Conservation (phyloP, 1,139 yeast genomes). For the Williopsis jadinii region DNA sequence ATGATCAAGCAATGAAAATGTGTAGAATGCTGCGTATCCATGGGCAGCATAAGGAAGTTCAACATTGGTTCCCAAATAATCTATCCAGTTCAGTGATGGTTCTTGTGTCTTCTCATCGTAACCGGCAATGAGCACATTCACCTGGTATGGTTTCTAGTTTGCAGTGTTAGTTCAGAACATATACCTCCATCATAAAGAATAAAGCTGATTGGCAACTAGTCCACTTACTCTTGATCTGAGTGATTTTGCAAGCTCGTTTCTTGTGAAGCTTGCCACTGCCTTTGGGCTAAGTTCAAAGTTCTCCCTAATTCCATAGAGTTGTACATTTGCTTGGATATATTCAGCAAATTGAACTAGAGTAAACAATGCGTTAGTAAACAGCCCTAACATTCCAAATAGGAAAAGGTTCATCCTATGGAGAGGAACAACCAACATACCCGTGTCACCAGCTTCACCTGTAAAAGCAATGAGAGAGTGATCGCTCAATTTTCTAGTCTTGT, state of each 20-base stretch:
- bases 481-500: conserved; percentile 75
- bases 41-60: conserved; percentile 94
- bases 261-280: conserved; percentile 83
- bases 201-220: too few species aligned
- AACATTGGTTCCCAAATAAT: conserved; percentile 87
- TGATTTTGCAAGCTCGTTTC: conserved; percentile 83
- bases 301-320: conserved; percentile 82
- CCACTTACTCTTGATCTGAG: conserved; percentile 61
- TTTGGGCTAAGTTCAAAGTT: conserved; percentile 72
- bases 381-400: too few species aligned
- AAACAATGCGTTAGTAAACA: neutral
- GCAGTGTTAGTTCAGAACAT: too few species aligned
- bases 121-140: conserved; percentile 83
- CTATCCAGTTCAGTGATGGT: conserved; percentile 84
- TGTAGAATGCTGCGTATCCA: conserved; percentile 94
- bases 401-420: too few species aligned
- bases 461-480: conserved; percentile 78
- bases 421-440: conserved; percentile 29
- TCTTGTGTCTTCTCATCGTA: conserved; percentile 54
- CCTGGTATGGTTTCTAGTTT: conserved; percentile 80
- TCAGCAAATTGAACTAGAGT: conserved; percentile 80
- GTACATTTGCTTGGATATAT: conserved; percentile 86
- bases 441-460: conserved; percentile 96
- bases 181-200: too few species aligned
- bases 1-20: conserved; percentile 83